Evolutionary conservation across 768 basidiomycete genomes (phyloP).

Genomic region (Psilocybe azurescens): DNA sequence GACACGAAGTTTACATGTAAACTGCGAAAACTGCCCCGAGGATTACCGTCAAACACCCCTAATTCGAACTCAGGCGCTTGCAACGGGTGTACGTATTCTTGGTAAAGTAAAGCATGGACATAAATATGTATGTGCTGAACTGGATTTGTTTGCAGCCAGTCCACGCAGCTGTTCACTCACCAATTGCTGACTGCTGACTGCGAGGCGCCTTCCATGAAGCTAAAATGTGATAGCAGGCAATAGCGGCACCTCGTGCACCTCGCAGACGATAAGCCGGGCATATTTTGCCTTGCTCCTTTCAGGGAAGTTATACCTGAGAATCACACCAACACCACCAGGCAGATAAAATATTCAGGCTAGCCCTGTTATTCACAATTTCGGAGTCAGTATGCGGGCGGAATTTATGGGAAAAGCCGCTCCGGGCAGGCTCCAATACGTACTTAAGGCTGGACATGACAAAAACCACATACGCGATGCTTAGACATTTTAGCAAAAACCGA

Average conservation of each 20-base stretch:
- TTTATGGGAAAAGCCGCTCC: slow-evolving; percentile 1
- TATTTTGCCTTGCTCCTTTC: background rate
- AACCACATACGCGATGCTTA: slow-evolving; percentile 6
- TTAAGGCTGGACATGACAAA: background rate
- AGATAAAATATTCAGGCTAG: background rate
- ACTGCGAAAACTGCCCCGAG: background rate
- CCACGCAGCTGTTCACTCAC: no score
- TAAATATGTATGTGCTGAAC: no score
- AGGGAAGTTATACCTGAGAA: slow-evolving; percentile 5
- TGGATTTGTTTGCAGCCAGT: no score
- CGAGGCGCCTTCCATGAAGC: no score
- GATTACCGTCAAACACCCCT: background rate
- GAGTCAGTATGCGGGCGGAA: background rate
- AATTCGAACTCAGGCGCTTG: background rate
- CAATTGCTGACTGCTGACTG: no score
- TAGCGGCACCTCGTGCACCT: no score
- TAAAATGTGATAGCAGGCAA: no score
- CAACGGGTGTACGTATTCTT: no score
- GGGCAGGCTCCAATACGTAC: slow-evolving; percentile 4
- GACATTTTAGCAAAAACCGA: slow-evolving; percentile 1
- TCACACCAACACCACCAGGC: background rate
- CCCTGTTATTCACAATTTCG: background rate
- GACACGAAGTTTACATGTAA: background rate
- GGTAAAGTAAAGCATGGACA: no score
- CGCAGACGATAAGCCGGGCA: no score